phyloP scores from a whole-genome alignment of 176 grass and related monocot species.

The Aegilops sharonensis region DNA sequence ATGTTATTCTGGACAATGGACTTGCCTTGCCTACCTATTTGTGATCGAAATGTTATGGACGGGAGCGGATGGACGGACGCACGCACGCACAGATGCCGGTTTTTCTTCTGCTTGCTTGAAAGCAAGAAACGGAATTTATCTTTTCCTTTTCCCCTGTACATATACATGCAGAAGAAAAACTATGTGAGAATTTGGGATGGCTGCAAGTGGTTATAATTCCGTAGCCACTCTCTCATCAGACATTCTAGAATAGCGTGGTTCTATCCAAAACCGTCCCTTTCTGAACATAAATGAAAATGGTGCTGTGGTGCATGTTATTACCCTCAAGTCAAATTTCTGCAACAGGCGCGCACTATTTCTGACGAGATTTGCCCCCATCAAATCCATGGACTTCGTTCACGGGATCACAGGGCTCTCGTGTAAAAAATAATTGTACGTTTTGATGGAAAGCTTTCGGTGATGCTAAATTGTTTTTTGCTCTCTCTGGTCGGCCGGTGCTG shows the following conservation, averaged over 20 bases:
- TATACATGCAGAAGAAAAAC: background rate
- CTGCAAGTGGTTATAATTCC: constrained; percentile 23
- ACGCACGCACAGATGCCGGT: background rate
- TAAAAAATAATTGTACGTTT: background rate
- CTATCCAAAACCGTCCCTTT: background rate
- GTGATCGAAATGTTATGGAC: constrained; percentile 29
- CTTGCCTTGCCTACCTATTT: background rate
- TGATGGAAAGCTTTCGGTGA: background rate
- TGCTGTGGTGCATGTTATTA: background rate
- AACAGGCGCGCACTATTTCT: background rate
- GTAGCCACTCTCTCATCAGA: background rate
- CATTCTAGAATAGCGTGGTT: constrained; percentile 13
- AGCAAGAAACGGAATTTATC: constrained; percentile 38
- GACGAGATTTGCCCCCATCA: background rate
- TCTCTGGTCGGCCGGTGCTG: background rate
- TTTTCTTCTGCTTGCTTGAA: constrained; percentile 39
- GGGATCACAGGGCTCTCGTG: background rate
- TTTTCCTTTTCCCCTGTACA: background rate
- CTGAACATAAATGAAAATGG: too few species aligned
- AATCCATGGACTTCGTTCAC: background rate
- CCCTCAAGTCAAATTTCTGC: background rate
- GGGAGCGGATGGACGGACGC: background rate
- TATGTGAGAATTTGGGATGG: background rate
- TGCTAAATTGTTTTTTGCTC: background rate
- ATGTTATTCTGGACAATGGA: too few species aligned